phyloP scores from a whole-genome alignment of 192 early-diverging fungal species.

The Geosiphon pyriformis region DNA sequence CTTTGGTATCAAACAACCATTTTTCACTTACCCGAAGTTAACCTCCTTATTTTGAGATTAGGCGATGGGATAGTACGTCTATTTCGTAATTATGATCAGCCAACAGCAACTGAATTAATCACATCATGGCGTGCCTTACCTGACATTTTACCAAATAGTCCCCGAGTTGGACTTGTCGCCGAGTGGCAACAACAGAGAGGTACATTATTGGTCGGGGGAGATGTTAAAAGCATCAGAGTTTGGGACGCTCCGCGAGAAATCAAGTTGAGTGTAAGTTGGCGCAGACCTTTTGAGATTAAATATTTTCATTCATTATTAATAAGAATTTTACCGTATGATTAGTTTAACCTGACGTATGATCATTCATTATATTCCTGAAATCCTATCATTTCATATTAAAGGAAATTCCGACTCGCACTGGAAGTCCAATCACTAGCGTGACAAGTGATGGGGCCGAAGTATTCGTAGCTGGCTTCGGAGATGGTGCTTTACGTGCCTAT shows the following conservation, averaged over 20 bases:
- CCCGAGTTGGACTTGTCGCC: slow-evolving; percentile 53
- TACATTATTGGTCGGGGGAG: slow-evolving; percentile 60
- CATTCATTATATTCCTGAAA: too few relatives aligned
- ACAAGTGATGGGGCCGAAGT: slow-evolving; percentile 64
- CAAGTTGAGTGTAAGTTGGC: slow-evolving; percentile 53
- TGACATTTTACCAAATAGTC: slow-evolving; percentile 55
- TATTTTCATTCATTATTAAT: neutral
- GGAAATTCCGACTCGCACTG: slow-evolving; percentile 54
- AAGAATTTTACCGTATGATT: too few relatives aligned
- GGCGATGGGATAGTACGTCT: slow-evolving; percentile 74
- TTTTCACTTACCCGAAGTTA: neutral
- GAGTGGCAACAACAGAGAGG: slow-evolving; percentile 81
- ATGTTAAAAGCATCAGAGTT: slow-evolving; percentile 57
- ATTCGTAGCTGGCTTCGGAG: slow-evolving; percentile 67
- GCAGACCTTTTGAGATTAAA: slow-evolving; percentile 1
- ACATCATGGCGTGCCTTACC: slow-evolving; percentile 72
- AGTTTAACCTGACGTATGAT: too few relatives aligned
- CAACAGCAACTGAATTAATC: slow-evolving; percentile 55
- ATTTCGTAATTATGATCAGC: slow-evolving; percentile 65
- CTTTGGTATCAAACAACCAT: neutral
- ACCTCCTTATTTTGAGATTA: slow-evolving; percentile 25
- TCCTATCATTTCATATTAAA: slow-evolving; percentile 26
- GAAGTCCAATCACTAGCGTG: slow-evolving; percentile 54
- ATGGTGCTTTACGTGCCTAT: slow-evolving; percentile 67
- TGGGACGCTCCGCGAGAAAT: slow-evolving; percentile 81